Evolutionary conservation across 2,329 filamentous ascomycete genomes (phyloP).

Genomic region (Cytospora chrysosperma): DNA sequence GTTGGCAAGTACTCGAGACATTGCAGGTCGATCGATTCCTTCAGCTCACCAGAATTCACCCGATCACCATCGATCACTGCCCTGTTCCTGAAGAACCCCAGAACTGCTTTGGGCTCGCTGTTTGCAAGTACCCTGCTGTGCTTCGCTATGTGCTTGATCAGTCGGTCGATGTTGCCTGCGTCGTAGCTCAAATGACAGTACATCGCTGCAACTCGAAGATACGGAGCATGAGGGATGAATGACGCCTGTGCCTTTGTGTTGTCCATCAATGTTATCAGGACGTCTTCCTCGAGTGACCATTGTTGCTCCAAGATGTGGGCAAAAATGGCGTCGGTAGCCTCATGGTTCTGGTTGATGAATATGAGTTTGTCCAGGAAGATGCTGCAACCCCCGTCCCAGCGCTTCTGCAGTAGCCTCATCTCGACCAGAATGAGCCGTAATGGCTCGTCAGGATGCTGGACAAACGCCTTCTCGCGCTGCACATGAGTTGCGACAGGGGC

Average conservation of each 20-base stretch:
- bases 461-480: slow-evolving; percentile 36
- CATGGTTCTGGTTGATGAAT: slow-evolving; percentile 55
- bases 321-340: slow-evolving; percentile 56
- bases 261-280: slow-evolving; percentile 53
- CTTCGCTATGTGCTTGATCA: slow-evolving; percentile 44
- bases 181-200: slow-evolving; percentile 50
- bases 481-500: slow-evolving; percentile 17
- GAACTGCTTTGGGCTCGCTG: slow-evolving; percentile 48
- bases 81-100: slow-evolving; percentile 43
- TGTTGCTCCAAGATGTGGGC: slow-evolving; percentile 54
- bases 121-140: slow-evolving; percentile 47
- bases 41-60: slow-evolving; percentile 31
- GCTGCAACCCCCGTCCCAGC: slow-evolving; percentile 36
- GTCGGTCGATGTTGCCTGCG: slow-evolving; percentile 34
- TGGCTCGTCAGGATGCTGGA: slow-evolving; percentile 34
- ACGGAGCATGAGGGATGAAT: slow-evolving; percentile 50
- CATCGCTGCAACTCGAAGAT: slow-evolving; percentile 54
- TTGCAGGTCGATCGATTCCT: slow-evolving; percentile 32
- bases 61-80: slow-evolving; percentile 33
- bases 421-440: slow-evolving; percentile 27
- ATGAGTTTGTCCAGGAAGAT: slow-evolving; percentile 68
- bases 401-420: slow-evolving; percentile 24
- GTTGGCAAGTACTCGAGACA: slow-evolving; percentile 37
- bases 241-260: slow-evolving; percentile 53
- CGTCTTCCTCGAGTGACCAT: slow-evolving; percentile 47